Conservation (phyloP, 768 basidiomycete species). For the Russula sp. region DNA sequence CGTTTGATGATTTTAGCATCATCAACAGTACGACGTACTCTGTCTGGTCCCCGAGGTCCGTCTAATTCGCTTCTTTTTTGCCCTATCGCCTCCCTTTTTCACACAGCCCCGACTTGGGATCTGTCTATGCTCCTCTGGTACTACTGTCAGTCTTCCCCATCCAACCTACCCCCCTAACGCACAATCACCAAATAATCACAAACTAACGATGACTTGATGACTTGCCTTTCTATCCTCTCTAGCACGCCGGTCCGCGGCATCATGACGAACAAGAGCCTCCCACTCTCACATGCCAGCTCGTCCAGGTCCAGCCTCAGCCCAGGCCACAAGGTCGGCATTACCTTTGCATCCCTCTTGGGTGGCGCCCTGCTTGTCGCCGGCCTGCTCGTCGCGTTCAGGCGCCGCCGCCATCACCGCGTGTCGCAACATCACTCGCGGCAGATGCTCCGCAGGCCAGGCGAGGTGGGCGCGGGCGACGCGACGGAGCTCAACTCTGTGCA, state of each 20-base stretch:
- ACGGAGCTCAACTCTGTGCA: not conserved
- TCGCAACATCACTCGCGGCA: too few species aligned
- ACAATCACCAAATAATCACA: not conserved
- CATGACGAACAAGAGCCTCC: not conserved
- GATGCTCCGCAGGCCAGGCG: not conserved
- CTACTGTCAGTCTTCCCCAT: constrained; percentile 1
- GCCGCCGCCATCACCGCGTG: not conserved
- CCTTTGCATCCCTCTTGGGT: not conserved
- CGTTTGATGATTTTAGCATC: not conserved
- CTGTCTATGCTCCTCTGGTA: constrained; percentile 10
- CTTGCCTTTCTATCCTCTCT: too few species aligned
- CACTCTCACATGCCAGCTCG: not conserved
- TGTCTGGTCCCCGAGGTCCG: not conserved
- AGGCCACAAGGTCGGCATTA: constrained; percentile 1
- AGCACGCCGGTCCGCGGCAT: not conserved
- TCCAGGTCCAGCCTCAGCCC: not conserved
- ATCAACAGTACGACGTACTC: not conserved
- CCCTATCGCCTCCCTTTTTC: not conserved
- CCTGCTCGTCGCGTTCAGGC: not conserved
- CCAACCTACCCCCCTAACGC: too few species aligned
- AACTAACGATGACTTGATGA: not conserved
- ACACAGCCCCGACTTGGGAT: constrained; percentile 15
- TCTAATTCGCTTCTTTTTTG: not conserved
- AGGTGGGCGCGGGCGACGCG: not conserved
- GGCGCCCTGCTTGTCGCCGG: not conserved